Base-by-base conservation (phyloP, 176 grass and related monocot genomes). In the Dendrocalamus sinicus region DNA sequence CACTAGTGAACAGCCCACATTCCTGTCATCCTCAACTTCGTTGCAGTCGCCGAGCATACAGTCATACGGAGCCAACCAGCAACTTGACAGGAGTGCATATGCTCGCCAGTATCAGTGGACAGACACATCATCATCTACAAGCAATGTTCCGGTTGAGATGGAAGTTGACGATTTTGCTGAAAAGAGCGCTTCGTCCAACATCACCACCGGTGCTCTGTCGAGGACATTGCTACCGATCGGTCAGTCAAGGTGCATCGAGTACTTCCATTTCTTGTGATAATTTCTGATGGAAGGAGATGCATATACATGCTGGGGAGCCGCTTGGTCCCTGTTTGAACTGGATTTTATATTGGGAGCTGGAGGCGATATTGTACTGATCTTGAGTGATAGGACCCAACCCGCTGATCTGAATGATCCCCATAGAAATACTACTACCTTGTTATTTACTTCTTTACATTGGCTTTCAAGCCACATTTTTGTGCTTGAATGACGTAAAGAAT, bases 221-320 rank as follows among this genome's bases (percentile, higher is more conserved):
- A 85, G 81, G 64, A 91, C 85, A 20, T 71, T 91, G 81, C 51
- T 91, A 16, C 85, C 81, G 14, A 91, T 91, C 37, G 85, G 85
- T 8, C 85, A 88, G 70, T 88, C 89, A 6, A 88, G 85, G 76
- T 88, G 85, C 89, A 91, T 91, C 35, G 89, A 91, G 85, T 91
- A 76, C 53, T 91, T 91, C 64, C 89, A 91, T 44, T 91, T 91
- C 81, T 81, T 91, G 89, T 91, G 85, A 91, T 51, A 10, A 53
- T 72, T 5, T 62, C 41, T 7, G 23, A 17, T 30, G 40, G 40
- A 68, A 87, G 40, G 40, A 46, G 50, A 86, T 41, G 71, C 32
- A 74, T 57, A 28, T 47, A 51, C 24, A 28, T 73, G 37, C 58
- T 76, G 10, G 22, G 73, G 14, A 48, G 5, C 30, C n/a, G 8